Conservation (phyloP, 2,329 filamentous ascomycete genomes). For the Sclerotinia spermophila region DNA sequence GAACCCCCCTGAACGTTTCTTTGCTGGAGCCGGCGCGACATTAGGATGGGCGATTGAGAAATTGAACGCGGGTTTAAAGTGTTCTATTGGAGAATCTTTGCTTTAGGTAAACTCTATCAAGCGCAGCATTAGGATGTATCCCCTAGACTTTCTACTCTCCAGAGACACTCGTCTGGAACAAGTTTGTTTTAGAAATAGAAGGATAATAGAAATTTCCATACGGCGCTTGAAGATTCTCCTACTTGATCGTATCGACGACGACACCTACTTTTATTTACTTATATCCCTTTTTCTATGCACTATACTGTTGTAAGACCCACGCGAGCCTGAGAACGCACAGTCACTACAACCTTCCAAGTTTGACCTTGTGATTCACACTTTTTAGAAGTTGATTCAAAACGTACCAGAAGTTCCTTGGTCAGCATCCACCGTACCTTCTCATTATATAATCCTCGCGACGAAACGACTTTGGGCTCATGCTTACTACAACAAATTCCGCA, state of each 20-base stretch:
- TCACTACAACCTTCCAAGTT: background rate
- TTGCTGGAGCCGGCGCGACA: background rate
- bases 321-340: background rate
- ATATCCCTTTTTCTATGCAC: background rate
- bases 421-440: background rate
- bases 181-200: background rate
- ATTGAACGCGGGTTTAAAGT: background rate
- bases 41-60: background rate
- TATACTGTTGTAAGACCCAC: background rate
- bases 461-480: background rate
- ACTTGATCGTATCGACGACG: background rate
- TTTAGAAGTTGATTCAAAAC: background rate
- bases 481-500: background rate
- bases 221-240: background rate
- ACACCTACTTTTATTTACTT: background rate
- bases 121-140: background rate
- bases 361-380: constrained; percentile 3
- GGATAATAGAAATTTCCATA: background rate
- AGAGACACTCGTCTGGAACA: background rate
- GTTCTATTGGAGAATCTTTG: background rate
- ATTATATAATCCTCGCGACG: background rate
- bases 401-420: background rate
- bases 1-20: background rate
- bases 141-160: background rate
- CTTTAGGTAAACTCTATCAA: background rate